A percentile compares a stretch with the other conserved stretches of the same genome.
phyloP scores from a whole-genome alignment of 73 alveolate species.

The Tetrahymena borealis region DNA sequence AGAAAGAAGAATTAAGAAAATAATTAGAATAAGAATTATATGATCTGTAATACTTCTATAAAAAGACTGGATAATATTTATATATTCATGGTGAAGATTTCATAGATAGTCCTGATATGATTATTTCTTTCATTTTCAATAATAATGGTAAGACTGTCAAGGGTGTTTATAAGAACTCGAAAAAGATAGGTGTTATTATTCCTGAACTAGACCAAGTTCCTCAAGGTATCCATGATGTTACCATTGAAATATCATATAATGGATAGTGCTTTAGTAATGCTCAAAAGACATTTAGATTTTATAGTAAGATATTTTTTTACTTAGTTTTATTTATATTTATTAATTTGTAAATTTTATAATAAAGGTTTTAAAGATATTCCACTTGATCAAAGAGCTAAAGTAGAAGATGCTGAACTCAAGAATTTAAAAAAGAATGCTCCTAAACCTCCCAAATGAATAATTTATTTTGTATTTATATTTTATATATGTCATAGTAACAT shows the following conservation, averaged over 20 bases:
- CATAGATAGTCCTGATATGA: slow-evolving; percentile 8
- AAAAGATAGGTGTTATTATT: slow-evolving; percentile 11
- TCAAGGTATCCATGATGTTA: slow-evolving; percentile 33
- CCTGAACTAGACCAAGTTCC: slow-evolving; percentile 34
- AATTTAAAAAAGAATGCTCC: slow-evolving; percentile 38
- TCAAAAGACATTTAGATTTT: slow-evolving; percentile 18
- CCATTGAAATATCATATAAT: slow-evolving; percentile 28
- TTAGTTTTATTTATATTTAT: neutral
- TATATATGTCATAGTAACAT: neutral
- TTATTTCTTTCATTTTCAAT: slow-evolving; percentile 24
- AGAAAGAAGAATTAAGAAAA: slow-evolving; percentile 31
- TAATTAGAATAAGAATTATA: slow-evolving; percentile 3
- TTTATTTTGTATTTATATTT: neutral
- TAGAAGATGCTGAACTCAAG: slow-evolving; percentile 42
- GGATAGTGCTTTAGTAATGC: slow-evolving; percentile 32
- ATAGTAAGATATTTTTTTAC: neutral
- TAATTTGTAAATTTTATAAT: neutral
- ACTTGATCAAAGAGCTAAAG: slow-evolving; percentile 18
- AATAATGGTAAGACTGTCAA: neutral
- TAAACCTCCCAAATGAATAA: neutral
- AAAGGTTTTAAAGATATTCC: slow-evolving; percentile 18
- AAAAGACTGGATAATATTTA: slow-evolving; percentile 18
- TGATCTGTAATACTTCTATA: slow-evolving; percentile 24
- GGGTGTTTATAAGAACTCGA: slow-evolving; percentile 20
- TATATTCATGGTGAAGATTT: slow-evolving; percentile 35